Evolutionary conservation across 768 basidiomycete species (phyloP), one percentile per base, ranked within the genome.

Genomic region (Cubamyces lactineus): DNA sequence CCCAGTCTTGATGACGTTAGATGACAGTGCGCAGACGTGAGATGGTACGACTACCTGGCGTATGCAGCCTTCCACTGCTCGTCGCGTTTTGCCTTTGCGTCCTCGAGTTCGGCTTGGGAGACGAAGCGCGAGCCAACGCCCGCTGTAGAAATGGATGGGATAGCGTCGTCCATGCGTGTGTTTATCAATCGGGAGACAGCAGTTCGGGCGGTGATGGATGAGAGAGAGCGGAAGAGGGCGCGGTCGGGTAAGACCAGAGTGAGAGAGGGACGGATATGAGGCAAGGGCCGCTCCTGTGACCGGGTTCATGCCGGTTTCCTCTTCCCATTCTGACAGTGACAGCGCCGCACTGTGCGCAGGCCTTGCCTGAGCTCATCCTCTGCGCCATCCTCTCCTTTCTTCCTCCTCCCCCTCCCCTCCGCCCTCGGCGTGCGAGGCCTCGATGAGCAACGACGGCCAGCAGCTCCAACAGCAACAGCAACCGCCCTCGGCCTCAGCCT

Each of bases 21-120:
- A 47, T 54, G 19, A 24, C 23, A 17, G 24, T 12, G 54, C 46
- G 62, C 19, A 57, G 50, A n/a, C 19, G n/a, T 17, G 45, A 48
- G 47, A 48, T 30, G 46, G 26, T 5, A 26, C 34, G 40, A 24
- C 40, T 62, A 86, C 90, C 90, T 83, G 45, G 92, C 92, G 74
- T 94, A 94, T 26, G 92, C 92, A 15, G 92, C 92, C 69, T 88
- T 91, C 92, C 92, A 94, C 68, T 92, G 90, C 68, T 91, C 91
- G 6, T 94, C 92, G 64, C 86, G 79, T 30, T 86, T 79, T 7
- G 83, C 78, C 57, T 85, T 89, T 40, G 90, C 90, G 21, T 80
- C 77, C 41, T 94, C 92, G 47, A 94, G 75, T 55, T 94, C 92
- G 16, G 81, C 80, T 74, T 91, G 86, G 45, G 92, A 86, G 64